phyloP scores from a whole-genome alignment of 2,329 filamentous ascomycete species.

The Diaporthe vaccinii region DNA sequence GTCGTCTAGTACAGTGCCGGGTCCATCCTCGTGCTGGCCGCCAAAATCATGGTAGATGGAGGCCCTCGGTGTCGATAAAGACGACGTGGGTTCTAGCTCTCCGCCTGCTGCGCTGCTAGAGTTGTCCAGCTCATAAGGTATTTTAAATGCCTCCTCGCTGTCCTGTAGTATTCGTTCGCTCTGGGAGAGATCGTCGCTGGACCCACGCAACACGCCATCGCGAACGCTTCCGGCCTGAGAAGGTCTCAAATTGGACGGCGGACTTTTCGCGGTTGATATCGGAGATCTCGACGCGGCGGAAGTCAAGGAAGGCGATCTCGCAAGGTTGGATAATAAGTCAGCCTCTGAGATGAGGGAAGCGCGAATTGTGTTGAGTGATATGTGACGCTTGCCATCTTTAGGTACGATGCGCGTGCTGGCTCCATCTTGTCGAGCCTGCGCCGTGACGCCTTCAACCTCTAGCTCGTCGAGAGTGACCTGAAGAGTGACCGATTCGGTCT shows the following conservation, averaged over 20 bases:
- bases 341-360: conserved; percentile 77
- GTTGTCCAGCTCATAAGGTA: conserved; percentile 65
- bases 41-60: conserved; percentile 58
- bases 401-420: conserved; percentile 55
- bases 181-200: conserved; percentile 49
- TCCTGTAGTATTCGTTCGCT: conserved; percentile 57
- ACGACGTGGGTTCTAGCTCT: conserved; percentile 49
- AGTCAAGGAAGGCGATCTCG: conserved; percentile 69
- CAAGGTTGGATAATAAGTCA: conserved; percentile 72
- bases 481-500: conserved; percentile 71
- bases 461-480: conserved; percentile 75
- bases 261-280: conserved; percentile 49
- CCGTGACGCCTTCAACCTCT: conserved; percentile 76
- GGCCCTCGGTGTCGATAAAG: conserved; percentile 66
- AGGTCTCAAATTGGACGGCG: conserved; percentile 45
- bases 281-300: conserved; percentile 65
- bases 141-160: conserved; percentile 69
- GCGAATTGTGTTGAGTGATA: conserved; percentile 73
- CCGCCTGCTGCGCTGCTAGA: conserved; percentile 53
- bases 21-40: conserved; percentile 8
- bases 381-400: conserved; percentile 75
- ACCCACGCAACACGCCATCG: conserved; percentile 49
- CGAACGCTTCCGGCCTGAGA: conserved; percentile 42
- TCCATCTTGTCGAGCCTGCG: conserved; percentile 49
- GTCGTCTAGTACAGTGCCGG: conserved; percentile 40